Percentiles rank a stretch among this genome's conserved stretches.
Evolutionary conservation across 2,329 filamentous ascomycete genomes (phyloP).

Genomic region (Calonectria hawksworthii): DNA sequence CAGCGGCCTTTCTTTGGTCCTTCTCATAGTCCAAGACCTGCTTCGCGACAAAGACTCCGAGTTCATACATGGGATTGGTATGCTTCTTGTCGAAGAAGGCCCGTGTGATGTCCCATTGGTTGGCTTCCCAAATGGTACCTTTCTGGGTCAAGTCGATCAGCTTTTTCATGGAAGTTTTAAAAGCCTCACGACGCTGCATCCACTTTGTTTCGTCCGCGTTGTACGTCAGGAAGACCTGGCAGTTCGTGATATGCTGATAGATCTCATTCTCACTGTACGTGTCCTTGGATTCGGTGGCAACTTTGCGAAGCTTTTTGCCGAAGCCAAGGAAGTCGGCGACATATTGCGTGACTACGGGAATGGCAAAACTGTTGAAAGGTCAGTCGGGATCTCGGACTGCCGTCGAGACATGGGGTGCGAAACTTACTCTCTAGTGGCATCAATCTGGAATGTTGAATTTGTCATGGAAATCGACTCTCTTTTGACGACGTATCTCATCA

Average conservation of each 20-base stretch:
- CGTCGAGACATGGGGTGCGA: not conserved
- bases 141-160: slow-evolving; percentile 31
- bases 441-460: slow-evolving; percentile 32
- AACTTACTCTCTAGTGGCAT: slow-evolving; percentile 36
- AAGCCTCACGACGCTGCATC: slow-evolving; percentile 36
- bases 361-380: slow-evolving; percentile 31
- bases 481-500: slow-evolving; percentile 33
- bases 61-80: slow-evolving; percentile 30
- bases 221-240: slow-evolving; percentile 40
- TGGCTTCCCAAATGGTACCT: slow-evolving; percentile 33
- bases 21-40: slow-evolving; percentile 26
- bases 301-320: slow-evolving; percentile 24
- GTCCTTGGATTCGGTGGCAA: slow-evolving; percentile 8
- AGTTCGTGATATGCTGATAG: slow-evolving; percentile 45
- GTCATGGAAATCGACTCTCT: slow-evolving; percentile 26
- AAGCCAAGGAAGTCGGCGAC: slow-evolving; percentile 42
- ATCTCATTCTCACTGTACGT: slow-evolving; percentile 39
- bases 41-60: slow-evolving; percentile 32
- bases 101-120: slow-evolving; percentile 18
- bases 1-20: slow-evolving; percentile 25
- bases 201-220: slow-evolving; percentile 42
- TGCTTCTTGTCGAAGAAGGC: slow-evolving; percentile 7
- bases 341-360: slow-evolving; percentile 39
- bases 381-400: not conserved
- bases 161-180: slow-evolving; percentile 35